phyloP scores from a whole-genome alignment of 179 eudicot species.

The Patellifolia procumbens region DNA sequence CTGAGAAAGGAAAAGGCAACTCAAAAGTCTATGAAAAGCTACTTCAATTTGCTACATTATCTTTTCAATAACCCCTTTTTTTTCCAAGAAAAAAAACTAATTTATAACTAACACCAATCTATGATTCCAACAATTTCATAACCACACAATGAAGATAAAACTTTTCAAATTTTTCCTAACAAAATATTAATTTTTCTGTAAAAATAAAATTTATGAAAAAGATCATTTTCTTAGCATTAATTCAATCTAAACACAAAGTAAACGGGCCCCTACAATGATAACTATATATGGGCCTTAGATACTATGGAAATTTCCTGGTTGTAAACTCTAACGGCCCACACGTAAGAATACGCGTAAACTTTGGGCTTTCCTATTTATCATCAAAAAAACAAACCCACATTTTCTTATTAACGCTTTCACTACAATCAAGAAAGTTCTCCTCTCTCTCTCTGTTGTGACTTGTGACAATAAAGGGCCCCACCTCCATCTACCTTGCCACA shows the following conservation, averaged over 20 bases:
- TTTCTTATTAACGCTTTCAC: neutral
- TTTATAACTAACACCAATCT: neutral
- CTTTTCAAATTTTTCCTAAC: neutral
- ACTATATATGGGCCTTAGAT: constrained; percentile 21
- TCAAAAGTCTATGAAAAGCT: constrained; percentile 17
- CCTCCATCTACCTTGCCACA: constrained; percentile 27
- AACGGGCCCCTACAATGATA: constrained; percentile 24
- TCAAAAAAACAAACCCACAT: neutral
- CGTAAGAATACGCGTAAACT: constrained; percentile 27
- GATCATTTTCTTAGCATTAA: constrained; percentile 17
- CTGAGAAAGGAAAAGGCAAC: neutral
- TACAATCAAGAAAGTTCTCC: constrained; percentile 29
- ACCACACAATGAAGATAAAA: constrained; percentile 28
- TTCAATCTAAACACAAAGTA: constrained; percentile 4
- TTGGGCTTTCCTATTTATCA: constrained; percentile 21
- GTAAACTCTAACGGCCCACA: constrained; percentile 31
- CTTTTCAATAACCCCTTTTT: too few species aligned
- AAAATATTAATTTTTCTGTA: neutral
- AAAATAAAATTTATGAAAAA: neutral
- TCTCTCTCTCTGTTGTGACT: neutral
- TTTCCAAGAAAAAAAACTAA: too few species aligned
- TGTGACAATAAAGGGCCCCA: constrained; percentile 12
- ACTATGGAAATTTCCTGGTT: neutral
- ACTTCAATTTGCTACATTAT: constrained; percentile 14
- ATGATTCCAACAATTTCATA: neutral